Base-by-base conservation (phyloP, 2,329 filamentous ascomycete species). In the Aspergillus intermedius region DNA sequence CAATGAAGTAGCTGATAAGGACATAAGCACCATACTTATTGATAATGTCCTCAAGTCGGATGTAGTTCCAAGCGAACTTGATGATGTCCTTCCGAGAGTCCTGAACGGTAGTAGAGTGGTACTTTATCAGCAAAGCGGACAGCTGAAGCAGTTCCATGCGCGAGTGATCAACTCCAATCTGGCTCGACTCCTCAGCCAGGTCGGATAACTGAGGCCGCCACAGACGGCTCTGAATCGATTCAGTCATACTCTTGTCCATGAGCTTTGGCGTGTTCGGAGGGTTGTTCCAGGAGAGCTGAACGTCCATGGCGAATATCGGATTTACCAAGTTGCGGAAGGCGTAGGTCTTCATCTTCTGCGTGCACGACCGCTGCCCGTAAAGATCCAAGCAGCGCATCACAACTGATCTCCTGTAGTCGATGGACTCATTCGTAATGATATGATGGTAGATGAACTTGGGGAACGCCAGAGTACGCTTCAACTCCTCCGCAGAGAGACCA, bases 1-100 rank as follows among this genome's bases (percentile, higher is more conserved):
- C 88, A 60, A 98, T 96, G 73, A 98, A 98, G 69, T 96, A 98
- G 2, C 88, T 90, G 52, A 98, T 94, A 5, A 98, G 83, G 4
- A 96, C 91, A 61, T 98, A 98, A 2, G 93, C 91, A 0, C 91
- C 93, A 66, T 97, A 93, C 69, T 98, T 98, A 75, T 97, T 98
- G 74, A 98, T 95, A 49, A 95, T 88, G 67, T 99, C 93, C 63
- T 99, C 94, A n/a, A 98, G 80, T 21, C 88, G 83, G 60, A 98
- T 98, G 64, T 95, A 97, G 15, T 91, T 95, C 93, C 93, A 99
- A 3, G 90, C 91, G 69, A 97, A 98, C 70, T 96, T 97, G 63
- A 98, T 98, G 53, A 98, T 91, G 55, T 98, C 93, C 69, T 98
- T 98, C 34, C 94, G 84, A 2, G 88, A 85, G 61, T 97, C 93